These are phyloP conservation scores for Globisporangium nodosum DNA, from an alignment of 352 stramenopile species.

Conservation along the genomic window DNA sequence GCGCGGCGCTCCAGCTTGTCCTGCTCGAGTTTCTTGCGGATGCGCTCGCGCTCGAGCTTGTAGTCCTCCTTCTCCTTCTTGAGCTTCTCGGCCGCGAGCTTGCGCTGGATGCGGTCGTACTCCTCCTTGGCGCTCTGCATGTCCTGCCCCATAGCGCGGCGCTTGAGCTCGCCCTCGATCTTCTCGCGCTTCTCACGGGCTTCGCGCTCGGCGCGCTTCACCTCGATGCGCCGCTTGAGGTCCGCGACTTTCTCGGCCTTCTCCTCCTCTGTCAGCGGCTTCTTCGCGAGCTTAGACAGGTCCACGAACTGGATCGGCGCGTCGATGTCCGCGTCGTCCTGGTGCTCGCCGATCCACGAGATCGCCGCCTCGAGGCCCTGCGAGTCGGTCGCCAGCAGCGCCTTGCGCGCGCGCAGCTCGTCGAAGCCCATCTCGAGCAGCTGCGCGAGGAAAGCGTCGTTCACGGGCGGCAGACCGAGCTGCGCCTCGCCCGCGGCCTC, in stretches of 20 bases:
- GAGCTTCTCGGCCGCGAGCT: slow-evolving; percentile 70
- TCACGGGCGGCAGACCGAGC: slow-evolving; percentile 46
- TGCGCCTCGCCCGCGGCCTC: slow-evolving; percentile 16
- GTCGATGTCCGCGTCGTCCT: slow-evolving; percentile 88
- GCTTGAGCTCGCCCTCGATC: slow-evolving; percentile 65
- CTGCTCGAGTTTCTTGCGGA: slow-evolving; percentile 86
- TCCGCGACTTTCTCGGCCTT: slow-evolving; percentile 84
- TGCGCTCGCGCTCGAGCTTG: slow-evolving; percentile 84
- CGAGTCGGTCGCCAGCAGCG: slow-evolving; percentile 74
- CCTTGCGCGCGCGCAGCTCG: slow-evolving; percentile 75
- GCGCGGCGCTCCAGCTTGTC: slow-evolving; percentile 89
- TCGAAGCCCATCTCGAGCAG: slow-evolving; percentile 85
- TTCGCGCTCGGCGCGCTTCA: slow-evolving; percentile 72
- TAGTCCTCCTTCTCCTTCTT: slow-evolving; percentile 89
- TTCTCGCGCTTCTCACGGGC: slow-evolving; percentile 74
- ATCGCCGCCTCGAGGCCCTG: slow-evolving; percentile 71
- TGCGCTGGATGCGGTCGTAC: slow-evolving; percentile 75
- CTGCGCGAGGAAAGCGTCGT: slow-evolving; percentile 59
- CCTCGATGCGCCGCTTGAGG: slow-evolving; percentile 75
- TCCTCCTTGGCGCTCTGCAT: slow-evolving; percentile 75
- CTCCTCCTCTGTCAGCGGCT: slow-evolving; percentile 79
- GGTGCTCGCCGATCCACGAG: slow-evolving; percentile 86
- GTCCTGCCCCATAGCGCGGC: slow-evolving; percentile 68
- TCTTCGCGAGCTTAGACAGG: slow-evolving; percentile 36
- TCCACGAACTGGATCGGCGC: slow-evolving; percentile 85